A percentile compares a stretch with the other conserved stretches of the same genome.
Conservation (phyloP, 768 basidiomycete genomes). For the Trametopsis cervina region DNA sequence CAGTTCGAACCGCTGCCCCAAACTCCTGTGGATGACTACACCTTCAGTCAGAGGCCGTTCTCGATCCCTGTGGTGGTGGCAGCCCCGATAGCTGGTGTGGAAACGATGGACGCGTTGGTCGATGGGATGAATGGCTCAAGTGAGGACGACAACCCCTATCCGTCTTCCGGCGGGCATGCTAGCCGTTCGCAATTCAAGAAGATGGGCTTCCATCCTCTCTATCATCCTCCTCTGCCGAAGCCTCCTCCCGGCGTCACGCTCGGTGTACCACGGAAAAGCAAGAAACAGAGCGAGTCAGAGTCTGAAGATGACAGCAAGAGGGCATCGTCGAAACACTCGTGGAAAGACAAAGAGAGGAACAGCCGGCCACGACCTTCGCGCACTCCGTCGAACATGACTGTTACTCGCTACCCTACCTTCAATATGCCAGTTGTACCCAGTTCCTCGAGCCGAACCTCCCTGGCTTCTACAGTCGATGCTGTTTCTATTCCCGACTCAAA, state of each 20-base stretch:
- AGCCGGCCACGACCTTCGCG: constrained; percentile 7
- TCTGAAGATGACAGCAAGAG: constrained; percentile 42
- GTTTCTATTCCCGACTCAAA: background rate
- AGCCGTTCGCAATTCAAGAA: constrained; percentile 49
- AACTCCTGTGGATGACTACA: constrained; percentile 55
- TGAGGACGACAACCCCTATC: constrained; percentile 50
- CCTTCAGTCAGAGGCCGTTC: constrained; percentile 22
- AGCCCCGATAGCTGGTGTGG: constrained; percentile 72
- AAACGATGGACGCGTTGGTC: constrained; percentile 83
- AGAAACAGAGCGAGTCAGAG: constrained; percentile 36
- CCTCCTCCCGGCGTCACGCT: constrained; percentile 77
- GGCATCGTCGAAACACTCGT: background rate
- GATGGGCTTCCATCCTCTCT: constrained; percentile 62
- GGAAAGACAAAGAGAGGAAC: background rate
- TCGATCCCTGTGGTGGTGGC: constrained; percentile 53
- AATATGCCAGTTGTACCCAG: constrained; percentile 2
- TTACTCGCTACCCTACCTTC: constrained; percentile 6
- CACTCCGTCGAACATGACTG: constrained; percentile 8
- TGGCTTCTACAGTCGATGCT: background rate
- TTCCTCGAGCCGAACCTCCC: constrained; percentile 1
- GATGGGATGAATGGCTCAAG: constrained; percentile 78
- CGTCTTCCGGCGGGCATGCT: constrained; percentile 30
- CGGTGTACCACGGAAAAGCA: constrained; percentile 32
- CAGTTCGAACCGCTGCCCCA: constrained; percentile 68
- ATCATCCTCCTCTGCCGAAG: constrained; percentile 76